A percentile compares a stretch with the other conserved stretches of the same genome.
Conservation (phyloP, 306 rosid genomes). For the Alnus rubra region DNA sequence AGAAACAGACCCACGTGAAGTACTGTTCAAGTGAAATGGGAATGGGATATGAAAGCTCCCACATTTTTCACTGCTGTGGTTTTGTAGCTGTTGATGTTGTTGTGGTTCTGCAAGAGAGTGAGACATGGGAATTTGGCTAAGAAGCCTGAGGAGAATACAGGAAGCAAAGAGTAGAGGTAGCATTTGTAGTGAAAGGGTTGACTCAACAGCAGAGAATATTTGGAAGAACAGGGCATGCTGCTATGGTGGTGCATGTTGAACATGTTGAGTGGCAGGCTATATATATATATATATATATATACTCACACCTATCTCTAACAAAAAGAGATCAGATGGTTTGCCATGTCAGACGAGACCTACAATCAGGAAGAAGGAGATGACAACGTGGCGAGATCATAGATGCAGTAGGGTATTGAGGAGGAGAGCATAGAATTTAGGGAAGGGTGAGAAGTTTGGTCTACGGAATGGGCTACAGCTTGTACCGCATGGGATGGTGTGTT, state of each 20-base stretch:
- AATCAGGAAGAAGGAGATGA: slow-evolving; percentile 5
- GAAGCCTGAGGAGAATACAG: slow-evolving; percentile 27
- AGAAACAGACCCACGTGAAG: slow-evolving; percentile 55
- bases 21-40: slow-evolving; percentile 67
- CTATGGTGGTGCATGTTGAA: slow-evolving; percentile 1
- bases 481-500: slow-evolving; percentile 69
- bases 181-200: slow-evolving; percentile 42
- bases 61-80: slow-evolving; percentile 61
- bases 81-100: slow-evolving; percentile 22
- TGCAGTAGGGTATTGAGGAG: slow-evolving; percentile 39
- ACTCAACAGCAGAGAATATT: slow-evolving; percentile 11
- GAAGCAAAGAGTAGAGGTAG: slow-evolving; percentile 20
- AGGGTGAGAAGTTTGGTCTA: slow-evolving; percentile 77
- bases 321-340: slow-evolving; percentile 17
- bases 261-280: slow-evolving; percentile 6
- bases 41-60: slow-evolving; percentile 69
- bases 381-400: slow-evolving; percentile 44
- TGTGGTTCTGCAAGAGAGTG: slow-evolving; percentile 36
- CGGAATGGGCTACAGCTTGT: slow-evolving; percentile 70
- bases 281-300: not conserved
- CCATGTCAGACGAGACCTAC: slow-evolving; percentile 20
- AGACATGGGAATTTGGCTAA: slow-evolving; percentile 39
- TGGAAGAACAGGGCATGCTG: slow-evolving; percentile 17
- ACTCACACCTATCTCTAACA: slow-evolving; percentile 5
- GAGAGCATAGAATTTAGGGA: slow-evolving; percentile 58